Evolutionary conservation across 208 protist species (phyloP), one percentile per base, ranked within the genome.

Genomic region (Acanthamoeba castellanii): DNA sequence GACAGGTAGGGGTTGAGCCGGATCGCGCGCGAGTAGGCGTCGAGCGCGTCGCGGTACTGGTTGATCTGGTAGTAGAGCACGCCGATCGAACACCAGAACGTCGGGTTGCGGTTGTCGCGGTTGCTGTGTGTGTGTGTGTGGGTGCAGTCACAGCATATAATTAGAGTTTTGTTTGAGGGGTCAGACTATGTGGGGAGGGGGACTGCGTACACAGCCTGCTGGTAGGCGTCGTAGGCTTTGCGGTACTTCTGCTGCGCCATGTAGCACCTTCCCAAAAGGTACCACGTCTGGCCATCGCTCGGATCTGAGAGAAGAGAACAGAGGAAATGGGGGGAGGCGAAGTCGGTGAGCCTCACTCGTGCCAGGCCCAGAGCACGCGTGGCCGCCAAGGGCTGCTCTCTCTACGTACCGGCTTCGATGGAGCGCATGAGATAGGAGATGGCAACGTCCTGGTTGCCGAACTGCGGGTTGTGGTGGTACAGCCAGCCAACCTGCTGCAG

Each of bases 61-160:
- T 94, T 95, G 81, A 97, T 98, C 76, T 98, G 96, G 92, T 97
- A 98, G 76, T 98, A 98, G 20, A 98, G 94, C 25, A 98, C 95
- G 76, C 97, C 97, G 84, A 98, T 98, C 1, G 96, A 97, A 74
- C 97, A 98, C 97, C 97, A 98, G 87, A 98, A 97, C 22, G 96
- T 96, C 45, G 97, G 97, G 78, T 98, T 98, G n/a, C 87, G 70
- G 50, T 93, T 95, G 93, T 98, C 97, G 27, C 96, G 70, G 72
- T 97, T 94, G n/a, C 87, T 92, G 45, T 92, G 32, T 27, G 22
- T 57, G n/a, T 42, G 76, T 57, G 27, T 47, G n/a, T 47, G n/a
- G 25, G 45, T 34, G 9, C 20, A 57, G 22, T 30, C 68, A 37
- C 30, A 27, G 13, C 47, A 52, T 27, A 87, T 6, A 7, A n/a